Conservation (phyloP, 805 yeast species). For the Hermanozyma aechmeae region DNA sequence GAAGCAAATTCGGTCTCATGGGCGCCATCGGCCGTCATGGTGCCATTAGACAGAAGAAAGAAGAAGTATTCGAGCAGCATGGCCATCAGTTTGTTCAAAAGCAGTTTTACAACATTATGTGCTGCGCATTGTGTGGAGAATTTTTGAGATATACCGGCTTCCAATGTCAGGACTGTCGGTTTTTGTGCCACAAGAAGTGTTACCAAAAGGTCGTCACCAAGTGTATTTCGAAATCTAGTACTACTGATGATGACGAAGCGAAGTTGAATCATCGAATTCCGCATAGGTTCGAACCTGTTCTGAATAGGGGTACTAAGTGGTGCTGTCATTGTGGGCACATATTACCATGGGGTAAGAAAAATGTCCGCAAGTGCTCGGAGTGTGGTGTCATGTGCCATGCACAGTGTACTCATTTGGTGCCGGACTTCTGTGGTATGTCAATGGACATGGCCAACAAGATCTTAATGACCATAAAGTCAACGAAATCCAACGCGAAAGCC, state of each 20-base stretch:
- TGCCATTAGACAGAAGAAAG: constrained; percentile 91
- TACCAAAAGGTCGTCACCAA: constrained; percentile 74
- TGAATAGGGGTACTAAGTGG: constrained; percentile 96
- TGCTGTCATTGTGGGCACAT: constrained; percentile 98
- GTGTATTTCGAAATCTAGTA: constrained; percentile 70
- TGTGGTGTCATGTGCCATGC: constrained; percentile 96
- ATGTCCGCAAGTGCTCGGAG: constrained; percentile 83
- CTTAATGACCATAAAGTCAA: constrained; percentile 69
- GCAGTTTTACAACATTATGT: constrained; percentile 92
- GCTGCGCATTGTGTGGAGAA: constrained; percentile 96
- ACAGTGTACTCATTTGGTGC: constrained; percentile 87
- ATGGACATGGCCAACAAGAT: constrained; percentile 95
- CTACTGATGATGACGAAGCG: constrained; percentile 65
- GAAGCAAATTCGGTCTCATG: constrained; percentile 25
- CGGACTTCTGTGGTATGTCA: constrained; percentile 98
- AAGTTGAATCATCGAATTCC: constrained; percentile 94
- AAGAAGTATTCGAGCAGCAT: constrained; percentile 85
- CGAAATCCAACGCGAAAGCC: constrained; percentile 21
- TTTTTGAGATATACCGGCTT: constrained; percentile 80
- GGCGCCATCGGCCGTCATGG: constrained; percentile 75
- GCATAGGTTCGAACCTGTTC: constrained; percentile 86
- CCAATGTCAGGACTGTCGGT: constrained; percentile 80
- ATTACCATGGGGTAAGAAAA: constrained; percentile 89
- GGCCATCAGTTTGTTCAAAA: constrained; percentile 97
- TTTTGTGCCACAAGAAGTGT: constrained; percentile 74